Evolutionary conservation across 2,329 filamentous ascomycete genomes (phyloP).

Genomic region (Ophioceras dolichostomum): DNA sequence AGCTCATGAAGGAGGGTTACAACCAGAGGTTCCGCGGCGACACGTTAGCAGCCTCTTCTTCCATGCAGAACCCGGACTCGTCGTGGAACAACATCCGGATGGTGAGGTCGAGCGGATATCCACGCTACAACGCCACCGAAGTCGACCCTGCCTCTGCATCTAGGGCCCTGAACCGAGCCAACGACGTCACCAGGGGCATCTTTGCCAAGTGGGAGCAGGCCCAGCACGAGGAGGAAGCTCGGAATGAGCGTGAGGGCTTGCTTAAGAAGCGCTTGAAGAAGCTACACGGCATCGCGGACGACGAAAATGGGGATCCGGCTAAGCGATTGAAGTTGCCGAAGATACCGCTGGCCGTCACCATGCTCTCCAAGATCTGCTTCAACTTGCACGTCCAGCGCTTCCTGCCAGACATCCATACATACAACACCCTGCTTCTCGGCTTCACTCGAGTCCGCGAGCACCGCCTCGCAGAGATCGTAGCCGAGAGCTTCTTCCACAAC

Average conservation of each 20-base stretch:
- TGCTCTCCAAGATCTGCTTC: slow-evolving; percentile 38
- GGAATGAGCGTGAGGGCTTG: too few species aligned
- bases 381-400: slow-evolving; percentile 52
- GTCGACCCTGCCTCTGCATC: slow-evolving; percentile 9
- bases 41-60: slow-evolving; percentile 6
- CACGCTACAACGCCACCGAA: slow-evolving; percentile 14
- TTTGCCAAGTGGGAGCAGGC: slow-evolving; percentile 12
- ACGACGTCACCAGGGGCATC: slow-evolving; percentile 12
- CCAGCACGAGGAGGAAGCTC: not conserved
- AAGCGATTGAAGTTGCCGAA: too few species aligned
- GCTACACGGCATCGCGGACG: too few species aligned
- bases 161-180: slow-evolving; percentile 10
- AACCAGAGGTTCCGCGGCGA: slow-evolving; percentile 10
- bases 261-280: too few species aligned
- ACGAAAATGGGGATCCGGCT: too few species aligned
- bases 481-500: slow-evolving; percentile 34
- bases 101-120: slow-evolving; percentile 21
- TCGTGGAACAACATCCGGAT: slow-evolving; percentile 16
- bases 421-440: slow-evolving; percentile 58
- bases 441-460: slow-evolving; percentile 41
- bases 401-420: slow-evolving; percentile 55
- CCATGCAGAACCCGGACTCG: slow-evolving; percentile 17
- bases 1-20: slow-evolving; percentile 16
- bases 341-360: slow-evolving; percentile 6
- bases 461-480: slow-evolving; percentile 37